Evolutionary conservation across 208 protist species (phyloP).

Genomic region (Trypanosoma platydactyli): DNA sequence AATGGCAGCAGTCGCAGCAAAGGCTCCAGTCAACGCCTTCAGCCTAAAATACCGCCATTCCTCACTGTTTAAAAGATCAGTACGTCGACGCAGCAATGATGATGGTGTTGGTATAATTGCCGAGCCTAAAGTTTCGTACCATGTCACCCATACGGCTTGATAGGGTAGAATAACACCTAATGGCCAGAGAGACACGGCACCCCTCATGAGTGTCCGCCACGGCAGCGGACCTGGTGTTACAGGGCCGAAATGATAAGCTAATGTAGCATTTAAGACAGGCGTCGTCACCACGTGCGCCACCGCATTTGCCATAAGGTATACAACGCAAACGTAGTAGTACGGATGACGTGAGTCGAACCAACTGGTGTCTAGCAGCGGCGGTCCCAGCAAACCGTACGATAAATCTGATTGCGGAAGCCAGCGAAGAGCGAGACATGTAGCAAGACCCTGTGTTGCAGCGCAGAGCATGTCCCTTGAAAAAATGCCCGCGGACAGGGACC

Average conservation of each 20-base stretch:
- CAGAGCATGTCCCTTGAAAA: slow-evolving; percentile 47
- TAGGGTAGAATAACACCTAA: slow-evolving; percentile 50
- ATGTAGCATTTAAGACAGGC: slow-evolving; percentile 56
- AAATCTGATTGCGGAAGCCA: slow-evolving; percentile 8
- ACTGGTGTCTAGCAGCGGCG: slow-evolving; percentile 13
- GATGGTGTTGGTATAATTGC: slow-evolving; percentile 70
- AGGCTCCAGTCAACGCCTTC: slow-evolving; percentile 66
- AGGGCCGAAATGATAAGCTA: slow-evolving; percentile 73
- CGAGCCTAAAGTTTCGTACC: slow-evolving; percentile 74
- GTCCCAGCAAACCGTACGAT: slow-evolving; percentile 10
- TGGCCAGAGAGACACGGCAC: slow-evolving; percentile 39
- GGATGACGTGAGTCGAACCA: slow-evolving; percentile 66
- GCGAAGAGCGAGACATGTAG: slow-evolving; percentile 16
- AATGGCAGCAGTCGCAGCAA: slow-evolving; percentile 39
- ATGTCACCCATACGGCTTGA: slow-evolving; percentile 62
- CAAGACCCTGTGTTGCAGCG: slow-evolving; percentile 38
- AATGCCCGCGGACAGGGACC: slow-evolving; percentile 63
- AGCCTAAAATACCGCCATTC: slow-evolving; percentile 59
- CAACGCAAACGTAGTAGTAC: slow-evolving; percentile 62
- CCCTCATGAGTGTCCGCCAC: slow-evolving; percentile 35
- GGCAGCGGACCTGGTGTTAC: slow-evolving; percentile 38
- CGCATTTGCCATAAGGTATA: slow-evolving; percentile 38
- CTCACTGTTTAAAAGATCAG: slow-evolving; percentile 41
- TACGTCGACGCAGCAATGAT: slow-evolving; percentile 60
- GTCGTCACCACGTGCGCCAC: slow-evolving; percentile 51